Evolutionary conservation across 2,329 filamentous ascomycete species (phyloP).

Genomic region (Calonectria naviculata): DNA sequence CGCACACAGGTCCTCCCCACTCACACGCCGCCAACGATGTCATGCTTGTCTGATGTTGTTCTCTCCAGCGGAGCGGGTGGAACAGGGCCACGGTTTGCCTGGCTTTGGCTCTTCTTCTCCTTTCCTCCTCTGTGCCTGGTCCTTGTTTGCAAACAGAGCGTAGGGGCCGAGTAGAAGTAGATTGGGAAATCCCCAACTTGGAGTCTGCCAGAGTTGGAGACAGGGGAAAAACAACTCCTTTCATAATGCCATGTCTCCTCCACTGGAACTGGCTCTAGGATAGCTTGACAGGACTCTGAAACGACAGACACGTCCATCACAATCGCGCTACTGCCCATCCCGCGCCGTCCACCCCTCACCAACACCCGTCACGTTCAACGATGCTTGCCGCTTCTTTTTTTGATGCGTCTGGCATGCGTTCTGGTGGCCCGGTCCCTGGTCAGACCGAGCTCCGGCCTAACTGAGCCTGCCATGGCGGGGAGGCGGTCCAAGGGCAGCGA

Average conservation of each 20-base stretch:
- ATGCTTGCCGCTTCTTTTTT: neutral
- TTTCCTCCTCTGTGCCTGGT: neutral
- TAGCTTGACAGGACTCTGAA: slow-evolving; percentile 29
- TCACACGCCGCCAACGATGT: slow-evolving; percentile 7
- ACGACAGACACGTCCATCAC: slow-evolving; percentile 34
- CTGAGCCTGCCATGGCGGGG: slow-evolving; percentile 3
- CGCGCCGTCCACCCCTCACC: slow-evolving; percentile 12
- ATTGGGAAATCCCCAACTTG: too few species aligned
- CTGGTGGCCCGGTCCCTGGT: neutral
- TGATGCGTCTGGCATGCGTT: slow-evolving; percentile 5
- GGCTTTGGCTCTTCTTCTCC: neutral
- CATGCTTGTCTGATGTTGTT: slow-evolving; percentile 15
- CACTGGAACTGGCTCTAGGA: neutral
- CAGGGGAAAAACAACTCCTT: neutral
- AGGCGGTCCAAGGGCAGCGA: neutral
- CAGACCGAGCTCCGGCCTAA: neutral
- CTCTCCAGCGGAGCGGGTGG: neutral
- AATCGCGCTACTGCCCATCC: slow-evolving; percentile 28
- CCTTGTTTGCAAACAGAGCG: neutral
- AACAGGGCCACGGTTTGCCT: neutral
- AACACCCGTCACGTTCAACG: neutral
- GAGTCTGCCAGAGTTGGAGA: neutral
- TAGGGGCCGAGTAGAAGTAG: neutral
- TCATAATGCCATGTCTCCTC: neutral
- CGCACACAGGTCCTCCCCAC: slow-evolving; percentile 8